Conservation (phyloP, 2,329 filamentous ascomycete genomes). For the Hypoxylon sp. region DNA sequence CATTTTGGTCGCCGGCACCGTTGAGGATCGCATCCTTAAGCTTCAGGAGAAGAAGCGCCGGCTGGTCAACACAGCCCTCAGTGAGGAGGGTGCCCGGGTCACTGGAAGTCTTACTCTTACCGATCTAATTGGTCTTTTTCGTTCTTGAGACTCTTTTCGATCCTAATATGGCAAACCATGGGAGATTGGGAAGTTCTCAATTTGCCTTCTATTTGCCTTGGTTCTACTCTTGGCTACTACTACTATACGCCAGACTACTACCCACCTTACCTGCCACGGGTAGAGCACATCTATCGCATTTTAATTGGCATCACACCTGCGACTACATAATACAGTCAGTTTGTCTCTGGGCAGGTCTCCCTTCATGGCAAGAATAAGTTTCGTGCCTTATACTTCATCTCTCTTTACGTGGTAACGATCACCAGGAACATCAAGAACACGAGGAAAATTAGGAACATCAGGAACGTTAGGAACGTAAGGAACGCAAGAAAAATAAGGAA, state of each 20-base stretch:
- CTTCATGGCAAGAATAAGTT: too few species aligned
- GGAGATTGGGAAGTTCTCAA: not conserved
- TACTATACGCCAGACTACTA: not conserved
- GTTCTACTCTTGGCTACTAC: slow-evolving; percentile 10
- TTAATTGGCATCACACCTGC: too few species aligned
- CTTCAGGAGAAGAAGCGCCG: slow-evolving; percentile 74
- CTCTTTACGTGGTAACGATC: too few species aligned
- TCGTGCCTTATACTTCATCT: too few species aligned
- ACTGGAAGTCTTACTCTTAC: slow-evolving; percentile 17
- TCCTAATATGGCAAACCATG: not conserved
- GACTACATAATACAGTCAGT: too few species aligned
- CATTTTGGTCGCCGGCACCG: slow-evolving; percentile 70
- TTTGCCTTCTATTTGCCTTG: not conserved
- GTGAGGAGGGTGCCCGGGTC: slow-evolving; percentile 33
- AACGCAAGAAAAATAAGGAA: too few species aligned
- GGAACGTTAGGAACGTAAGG: too few species aligned
- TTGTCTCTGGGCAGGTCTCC: too few species aligned
- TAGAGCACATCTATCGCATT: not conserved
- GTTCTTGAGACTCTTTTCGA: slow-evolving; percentile 4
- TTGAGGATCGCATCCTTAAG: slow-evolving; percentile 76
- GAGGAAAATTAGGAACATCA: too few species aligned
- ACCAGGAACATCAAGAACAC: too few species aligned
- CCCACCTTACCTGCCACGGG: too few species aligned
- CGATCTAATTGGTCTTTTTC: slow-evolving; percentile 37
- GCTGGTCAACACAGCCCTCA: slow-evolving; percentile 58